A percentile compares a stretch with the other conserved stretches of the same genome.
These are phyloP conservation scores for Imleria badia DNA, from an alignment of 768 basidiomycete species.

Conservation along the genomic window DNA sequence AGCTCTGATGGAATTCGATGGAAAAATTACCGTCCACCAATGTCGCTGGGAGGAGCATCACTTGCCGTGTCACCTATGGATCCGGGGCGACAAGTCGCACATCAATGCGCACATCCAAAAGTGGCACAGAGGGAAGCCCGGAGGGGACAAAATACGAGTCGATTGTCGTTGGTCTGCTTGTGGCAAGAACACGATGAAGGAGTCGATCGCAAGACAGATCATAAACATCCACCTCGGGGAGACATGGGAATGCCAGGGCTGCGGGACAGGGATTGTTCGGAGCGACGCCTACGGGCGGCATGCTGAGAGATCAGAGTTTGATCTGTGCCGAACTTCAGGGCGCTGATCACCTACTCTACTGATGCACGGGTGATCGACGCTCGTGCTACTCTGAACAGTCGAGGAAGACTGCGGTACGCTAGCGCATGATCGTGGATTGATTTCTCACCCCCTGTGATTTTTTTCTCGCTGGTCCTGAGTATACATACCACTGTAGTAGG, in stretches of 20 bases:
- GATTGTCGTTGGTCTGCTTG: constrained; percentile 18
- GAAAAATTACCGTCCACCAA: constrained; percentile 1
- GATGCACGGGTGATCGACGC: constrained; percentile 1
- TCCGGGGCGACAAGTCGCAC: constrained; percentile 14
- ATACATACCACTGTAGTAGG: not conserved
- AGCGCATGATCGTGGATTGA: not conserved
- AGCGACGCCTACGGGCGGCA: constrained; percentile 11
- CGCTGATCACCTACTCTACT: constrained; percentile 8
- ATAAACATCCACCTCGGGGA: constrained; percentile 16
- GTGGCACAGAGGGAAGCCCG: constrained; percentile 15
- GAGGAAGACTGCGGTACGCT: not conserved
- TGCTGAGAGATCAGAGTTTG: not conserved
- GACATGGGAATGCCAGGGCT: constrained; percentile 16
- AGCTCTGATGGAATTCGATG: not conserved
- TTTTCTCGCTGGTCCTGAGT: not conserved
- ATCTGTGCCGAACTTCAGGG: constrained; percentile 5
- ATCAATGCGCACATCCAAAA: constrained; percentile 12
- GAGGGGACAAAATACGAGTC: constrained; percentile 6
- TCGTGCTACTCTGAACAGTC: constrained; percentile 8
- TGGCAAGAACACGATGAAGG: constrained; percentile 20
- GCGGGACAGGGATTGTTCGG: constrained; percentile 9
- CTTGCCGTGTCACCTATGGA: constrained; percentile 14
- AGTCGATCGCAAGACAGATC: constrained; percentile 21
- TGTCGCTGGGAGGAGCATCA: constrained; percentile 11
- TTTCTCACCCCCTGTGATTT: not conserved